Conservation (phyloP, 164 flowering plant genomes). For the Dillenia turbinata region DNA sequence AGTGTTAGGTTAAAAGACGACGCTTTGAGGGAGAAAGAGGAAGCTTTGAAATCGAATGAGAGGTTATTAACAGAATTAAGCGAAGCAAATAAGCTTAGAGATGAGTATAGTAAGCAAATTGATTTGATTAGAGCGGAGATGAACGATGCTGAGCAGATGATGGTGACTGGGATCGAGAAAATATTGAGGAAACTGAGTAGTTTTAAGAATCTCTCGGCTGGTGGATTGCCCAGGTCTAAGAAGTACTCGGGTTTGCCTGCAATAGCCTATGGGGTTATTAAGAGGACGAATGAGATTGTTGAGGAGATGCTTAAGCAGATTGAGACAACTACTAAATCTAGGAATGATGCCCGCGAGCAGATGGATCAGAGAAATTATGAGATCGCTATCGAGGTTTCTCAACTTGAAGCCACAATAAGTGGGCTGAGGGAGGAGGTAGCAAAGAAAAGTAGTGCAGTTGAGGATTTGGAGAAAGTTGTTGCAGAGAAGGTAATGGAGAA, state of each 20-base stretch:
- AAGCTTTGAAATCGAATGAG: constrained; percentile 36
- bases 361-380: constrained; percentile 91
- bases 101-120: constrained; percentile 47
- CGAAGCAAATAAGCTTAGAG: constrained; percentile 37
- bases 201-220: constrained; percentile 53
- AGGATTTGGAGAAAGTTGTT: constrained; percentile 42
- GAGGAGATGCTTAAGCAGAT: constrained; percentile 79
- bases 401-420: constrained; percentile 82
- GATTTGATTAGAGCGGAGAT: constrained; percentile 61
- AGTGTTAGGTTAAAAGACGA: constrained; percentile 53
- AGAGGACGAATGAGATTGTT: constrained; percentile 85
- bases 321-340: constrained; percentile 50
- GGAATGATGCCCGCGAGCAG: constrained; percentile 75
- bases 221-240: constrained; percentile 74
- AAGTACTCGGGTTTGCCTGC: constrained; percentile 79
- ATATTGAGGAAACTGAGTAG: constrained; percentile 69
- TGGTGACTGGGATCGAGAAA: constrained; percentile 81
- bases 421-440: constrained; percentile 64
- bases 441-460: constrained; percentile 38
- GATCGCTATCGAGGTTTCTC: constrained; percentile 94
- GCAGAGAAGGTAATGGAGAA: constrained; percentile 49
- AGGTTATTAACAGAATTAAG: constrained; percentile 35
- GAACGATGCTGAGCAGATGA: constrained; percentile 63
- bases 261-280: constrained; percentile 85
- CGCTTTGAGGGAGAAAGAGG: constrained; percentile 61